phyloP scores from a whole-genome alignment of 257 asterid genomes.

The Solanum clarkiae region DNA sequence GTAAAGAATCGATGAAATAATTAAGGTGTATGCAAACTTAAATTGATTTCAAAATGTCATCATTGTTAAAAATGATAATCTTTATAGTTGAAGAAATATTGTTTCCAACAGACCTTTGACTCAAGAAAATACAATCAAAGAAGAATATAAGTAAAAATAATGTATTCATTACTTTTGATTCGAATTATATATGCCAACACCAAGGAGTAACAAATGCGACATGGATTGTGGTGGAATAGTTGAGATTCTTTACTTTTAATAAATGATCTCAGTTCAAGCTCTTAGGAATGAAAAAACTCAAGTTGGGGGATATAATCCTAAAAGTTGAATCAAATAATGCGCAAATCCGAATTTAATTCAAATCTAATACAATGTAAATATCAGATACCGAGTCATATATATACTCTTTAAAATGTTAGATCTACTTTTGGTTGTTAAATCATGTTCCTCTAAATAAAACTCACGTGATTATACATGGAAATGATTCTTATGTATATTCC shows the following conservation, averaged over 20 bases:
- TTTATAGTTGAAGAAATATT: too few species aligned
- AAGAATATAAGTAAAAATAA: neutral
- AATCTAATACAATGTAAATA: neutral
- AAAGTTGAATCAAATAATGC: neutral
- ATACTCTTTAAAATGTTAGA: neutral
- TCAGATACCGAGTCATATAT: neutral
- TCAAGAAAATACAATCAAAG: too few species aligned
- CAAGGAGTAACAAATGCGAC: neutral
- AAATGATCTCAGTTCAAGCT: neutral
- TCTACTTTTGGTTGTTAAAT: neutral
- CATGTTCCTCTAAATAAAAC: neutral
- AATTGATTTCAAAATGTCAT: too few species aligned
- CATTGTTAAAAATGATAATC: too few species aligned
- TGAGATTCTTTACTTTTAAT: neutral
- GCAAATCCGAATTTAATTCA: neutral
- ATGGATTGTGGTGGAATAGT: neutral
- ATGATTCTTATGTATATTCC: neutral
- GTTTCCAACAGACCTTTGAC: too few species aligned
- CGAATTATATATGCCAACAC: neutral
- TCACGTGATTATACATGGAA: slow-evolving; percentile 2
- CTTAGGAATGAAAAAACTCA: neutral
- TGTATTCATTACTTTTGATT: too few species aligned
- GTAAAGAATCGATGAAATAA: neutral
- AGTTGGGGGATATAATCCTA: fast-evolving
- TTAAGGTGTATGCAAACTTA: neutral